A percentile compares a stretch with the other conserved stretches of the same genome.
Conservation (phyloP, 331 rosid species). For the Stylosanthes scabra region DNA sequence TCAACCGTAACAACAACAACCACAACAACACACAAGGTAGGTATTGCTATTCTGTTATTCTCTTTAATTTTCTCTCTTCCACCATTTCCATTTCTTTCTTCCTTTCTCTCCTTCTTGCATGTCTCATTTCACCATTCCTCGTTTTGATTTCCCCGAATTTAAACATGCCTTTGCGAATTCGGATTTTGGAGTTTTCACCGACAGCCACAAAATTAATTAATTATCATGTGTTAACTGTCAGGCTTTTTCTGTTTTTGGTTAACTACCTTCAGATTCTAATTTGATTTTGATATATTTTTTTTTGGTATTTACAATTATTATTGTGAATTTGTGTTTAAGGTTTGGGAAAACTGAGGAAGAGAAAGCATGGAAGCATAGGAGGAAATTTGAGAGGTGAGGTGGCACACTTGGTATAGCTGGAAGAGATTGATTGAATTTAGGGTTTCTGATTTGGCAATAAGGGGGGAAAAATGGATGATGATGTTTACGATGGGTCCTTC, state of each 20-base stretch:
- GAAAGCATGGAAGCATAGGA: conserved; percentile 11
- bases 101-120: background rate
- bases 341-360: conserved; percentile 24
- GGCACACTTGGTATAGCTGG: conserved; percentile 3
- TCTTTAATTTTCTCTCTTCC: too few relatives aligned
- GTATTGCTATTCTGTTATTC: too few relatives aligned
- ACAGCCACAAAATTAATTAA: background rate
- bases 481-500: conserved; percentile 5
- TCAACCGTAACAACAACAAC: background rate
- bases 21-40: background rate
- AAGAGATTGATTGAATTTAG: conserved; percentile 25
- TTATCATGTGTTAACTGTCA: background rate
- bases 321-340: conserved; percentile 1
- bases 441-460: conserved; percentile 10
- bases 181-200: background rate
- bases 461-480: conserved; percentile 32
- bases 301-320: background rate
- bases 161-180: too few relatives aligned
- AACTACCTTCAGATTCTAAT: background rate
- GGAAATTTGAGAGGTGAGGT: conserved; percentile 25
- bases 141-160: too few relatives aligned
- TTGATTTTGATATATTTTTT: background rate
- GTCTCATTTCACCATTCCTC: background rate
- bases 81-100: background rate
- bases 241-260: background rate